Percentiles rank a stretch among this genome's conserved stretches.
Conservation (phyloP, 176 grass and related monocot genomes). For the Oryza officinalis region DNA sequence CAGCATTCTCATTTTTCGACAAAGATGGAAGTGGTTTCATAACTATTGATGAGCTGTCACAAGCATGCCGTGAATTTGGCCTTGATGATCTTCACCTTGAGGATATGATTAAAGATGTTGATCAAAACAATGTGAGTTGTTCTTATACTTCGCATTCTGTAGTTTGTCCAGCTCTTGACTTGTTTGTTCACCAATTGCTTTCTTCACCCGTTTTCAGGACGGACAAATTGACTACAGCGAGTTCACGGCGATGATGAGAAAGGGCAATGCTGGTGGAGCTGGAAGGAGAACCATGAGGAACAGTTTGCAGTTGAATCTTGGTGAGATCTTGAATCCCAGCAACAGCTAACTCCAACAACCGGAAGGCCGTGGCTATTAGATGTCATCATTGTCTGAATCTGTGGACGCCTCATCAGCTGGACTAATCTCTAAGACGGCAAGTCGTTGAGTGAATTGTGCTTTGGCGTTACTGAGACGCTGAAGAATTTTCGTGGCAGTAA, state of each 20-base stretch:
- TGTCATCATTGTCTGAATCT: constrained; percentile 35
- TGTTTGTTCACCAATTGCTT: neutral
- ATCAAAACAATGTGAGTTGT: constrained; percentile 80
- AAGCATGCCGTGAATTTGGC: constrained; percentile 80
- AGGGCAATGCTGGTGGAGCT: constrained; percentile 63
- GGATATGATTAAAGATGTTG: constrained; percentile 92
- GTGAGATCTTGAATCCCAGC: constrained; percentile 67
- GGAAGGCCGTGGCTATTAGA: constrained; percentile 5
- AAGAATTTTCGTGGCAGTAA: constrained; percentile 30
- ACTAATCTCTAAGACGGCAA: neutral
- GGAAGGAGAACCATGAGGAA: constrained; percentile 80
- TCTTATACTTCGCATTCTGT: neutral
- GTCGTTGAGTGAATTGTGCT: neutral
- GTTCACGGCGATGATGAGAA: constrained; percentile 93
- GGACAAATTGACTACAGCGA: constrained; percentile 97
- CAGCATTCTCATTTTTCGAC: constrained; percentile 91
- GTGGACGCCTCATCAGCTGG: constrained; percentile 7
- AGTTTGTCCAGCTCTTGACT: neutral
- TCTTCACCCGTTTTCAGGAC: constrained; percentile 55
- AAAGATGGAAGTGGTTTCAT: constrained; percentile 97
- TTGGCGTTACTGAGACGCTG: constrained; percentile 11
- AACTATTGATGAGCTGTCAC: constrained; percentile 91
- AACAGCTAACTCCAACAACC: constrained; percentile 8
- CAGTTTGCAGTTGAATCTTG: constrained; percentile 67
- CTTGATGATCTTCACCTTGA: constrained; percentile 87